Evolutionary conservation across 2,329 filamentous ascomycete genomes (phyloP), one percentile per base, ranked within the genome.

Genomic region (Botrytis pseudocinerea): DNA sequence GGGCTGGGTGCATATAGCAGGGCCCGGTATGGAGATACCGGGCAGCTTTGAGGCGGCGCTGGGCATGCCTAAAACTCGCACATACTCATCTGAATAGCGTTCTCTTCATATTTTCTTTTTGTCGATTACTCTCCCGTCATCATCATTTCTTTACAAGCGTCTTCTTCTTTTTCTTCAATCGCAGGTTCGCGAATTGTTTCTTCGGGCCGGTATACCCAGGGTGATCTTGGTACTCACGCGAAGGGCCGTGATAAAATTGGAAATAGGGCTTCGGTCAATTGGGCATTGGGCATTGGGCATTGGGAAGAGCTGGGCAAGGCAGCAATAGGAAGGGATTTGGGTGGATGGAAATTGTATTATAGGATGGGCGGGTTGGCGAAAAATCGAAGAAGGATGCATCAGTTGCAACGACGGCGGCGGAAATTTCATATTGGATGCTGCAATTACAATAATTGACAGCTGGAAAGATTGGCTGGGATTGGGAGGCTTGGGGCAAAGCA

Each of bases 201-300:
- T 60, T 60, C 51, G 51, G 63, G 62, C 51, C 51, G 70, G 70
- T 68, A 72, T 72, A 68, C 51, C 70, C 62, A 68, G 62, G 62
- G 38, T 68, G 64, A 16, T 72, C 61, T 60, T 69, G 48, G 70
- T 38, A 59, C 35, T 72, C 46, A 54, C 35, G 63, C 40, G 46
- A 42, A 42, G 62, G 70, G 46, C 54, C 44, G 62, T 44, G 44
- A 51, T 57, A 38, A 57, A 25, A 68, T 57, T 68, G 65, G 48
- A 22, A 57, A 42, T 57, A 42, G 25, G 64, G 48, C n/a, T 32
- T 32, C 38, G 46, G 46, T 38, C 46, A 54, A 54, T 42, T 68
- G 65, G 35, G 38, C 5, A 57, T 68, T 68, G 48, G 35, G 54
- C 16, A 54, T 54, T n/a, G 46, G 46, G 46, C 22, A 51, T 51